Base-by-base conservation (phyloP, 768 basidiomycete genomes). In the Hortiboletus flavorubellus region DNA sequence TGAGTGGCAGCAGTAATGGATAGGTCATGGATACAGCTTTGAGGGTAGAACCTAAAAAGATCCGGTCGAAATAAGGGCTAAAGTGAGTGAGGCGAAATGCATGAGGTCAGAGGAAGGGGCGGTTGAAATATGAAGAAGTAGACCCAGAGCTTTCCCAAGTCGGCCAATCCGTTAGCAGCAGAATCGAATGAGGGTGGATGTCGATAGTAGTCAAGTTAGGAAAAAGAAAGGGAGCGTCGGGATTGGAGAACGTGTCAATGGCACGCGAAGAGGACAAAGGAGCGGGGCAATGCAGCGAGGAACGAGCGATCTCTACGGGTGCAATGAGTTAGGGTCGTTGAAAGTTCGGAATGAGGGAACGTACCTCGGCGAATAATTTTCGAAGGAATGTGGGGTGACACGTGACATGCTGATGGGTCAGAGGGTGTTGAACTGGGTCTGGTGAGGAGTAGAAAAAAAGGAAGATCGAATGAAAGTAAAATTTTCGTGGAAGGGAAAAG, bases 321-420 rank as follows among this genome's bases (percentile, higher is more conserved):
- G 11, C 1, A 23, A 53, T 53, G 10, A 50, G 43, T 37, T 41
- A 48, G 38, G 30, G 21, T 43, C 21, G 11, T 46, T 12, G 2
- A 51, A 10, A 5, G 10, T 12, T 39, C 11, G 7, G 35, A 45
- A 11, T n/a, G n/a, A 14, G 16, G 21, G 34, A 34, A 6, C 51
- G 30, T 58, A 68, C 67, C 61, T 66, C 42, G 1, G 48, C 8
- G 31, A 53, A 60, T 53, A 58, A 48, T 38, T 41, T 33, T 39
- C 29, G 42, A 67, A 55, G 8, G 64, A 56, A 12, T 30, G 59
- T 55, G 42, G n/a, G 14, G 21, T 23, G 30, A 29, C 1, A 41
- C 38, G 16, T 3, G 30, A 40, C 6, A 33, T 16, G 23, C 38
- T 48, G 59, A 59, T 40, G n/a, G 48, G 40, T 21, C 45, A 4